These are phyloP conservation scores for Saccharomyces jurei DNA, from an alignment of 805 yeast genomes.

Conservation along the genomic window DNA sequence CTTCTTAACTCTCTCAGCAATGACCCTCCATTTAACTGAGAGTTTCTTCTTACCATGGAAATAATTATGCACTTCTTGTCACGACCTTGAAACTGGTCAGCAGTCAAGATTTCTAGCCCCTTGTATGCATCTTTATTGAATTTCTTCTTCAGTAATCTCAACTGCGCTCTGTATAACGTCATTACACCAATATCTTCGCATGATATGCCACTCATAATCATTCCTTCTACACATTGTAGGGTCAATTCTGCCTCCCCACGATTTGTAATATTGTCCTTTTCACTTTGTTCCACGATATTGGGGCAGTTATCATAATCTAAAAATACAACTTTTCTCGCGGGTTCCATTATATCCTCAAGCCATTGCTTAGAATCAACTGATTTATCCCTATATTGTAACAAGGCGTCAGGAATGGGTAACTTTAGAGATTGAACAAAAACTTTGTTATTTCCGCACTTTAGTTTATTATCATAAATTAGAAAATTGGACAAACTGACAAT, in stretches of 20 bases:
- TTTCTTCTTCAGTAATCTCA: slow-evolving; percentile 37
- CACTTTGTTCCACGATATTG: slow-evolving; percentile 50
- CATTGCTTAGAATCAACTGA: slow-evolving; percentile 32
- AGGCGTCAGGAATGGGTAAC: slow-evolving; percentile 28
- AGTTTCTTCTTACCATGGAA: slow-evolving; percentile 80
- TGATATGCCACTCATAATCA: slow-evolving; percentile 52
- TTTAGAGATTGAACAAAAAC: slow-evolving; percentile 54
- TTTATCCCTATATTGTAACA: slow-evolving; percentile 13
- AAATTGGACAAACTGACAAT: slow-evolving; percentile 77
- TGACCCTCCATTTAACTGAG: slow-evolving; percentile 58
- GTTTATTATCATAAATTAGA: slow-evolving; percentile 64
- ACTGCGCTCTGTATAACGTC: slow-evolving; percentile 81
- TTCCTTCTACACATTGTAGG: slow-evolving; percentile 42
- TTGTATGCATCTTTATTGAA: slow-evolving; percentile 22
- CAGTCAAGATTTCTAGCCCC: slow-evolving; percentile 74
- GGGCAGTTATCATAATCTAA: slow-evolving; percentile 57
- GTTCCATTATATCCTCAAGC: slow-evolving; percentile 50
- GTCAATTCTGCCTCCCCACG: slow-evolving; percentile 48
- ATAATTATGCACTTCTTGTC: slow-evolving; percentile 89
- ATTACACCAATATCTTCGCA: slow-evolving; percentile 69
- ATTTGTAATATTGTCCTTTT: slow-evolving; percentile 67
- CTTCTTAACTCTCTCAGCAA: slow-evolving; percentile 83
- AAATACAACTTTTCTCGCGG: slow-evolving; percentile 58
- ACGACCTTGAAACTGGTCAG: slow-evolving; percentile 93
- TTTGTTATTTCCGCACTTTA: slow-evolving; percentile 62